Percentiles rank a stretch among this genome's conserved stretches.
These are phyloP conservation scores for Earliella scabrosa DNA, from an alignment of 1,284 basidiomycete species.

Conservation along the genomic window DNA sequence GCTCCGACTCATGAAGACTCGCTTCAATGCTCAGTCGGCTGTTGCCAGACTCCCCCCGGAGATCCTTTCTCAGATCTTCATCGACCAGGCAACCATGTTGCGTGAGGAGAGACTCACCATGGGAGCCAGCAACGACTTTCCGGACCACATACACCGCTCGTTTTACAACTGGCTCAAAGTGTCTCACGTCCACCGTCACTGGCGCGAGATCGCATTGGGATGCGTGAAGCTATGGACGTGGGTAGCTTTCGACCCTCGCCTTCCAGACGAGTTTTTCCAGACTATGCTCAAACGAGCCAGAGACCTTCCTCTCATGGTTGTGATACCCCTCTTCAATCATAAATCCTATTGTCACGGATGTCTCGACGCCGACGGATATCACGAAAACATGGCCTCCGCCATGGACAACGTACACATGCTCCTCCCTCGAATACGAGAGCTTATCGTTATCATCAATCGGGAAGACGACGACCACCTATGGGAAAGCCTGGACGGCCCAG, in stretches of 20 bases:
- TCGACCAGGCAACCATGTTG: not conserved
- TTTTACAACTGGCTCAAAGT: not conserved
- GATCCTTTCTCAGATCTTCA: slow-evolving; percentile 6
- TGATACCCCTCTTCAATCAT: not conserved
- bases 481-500: not conserved
- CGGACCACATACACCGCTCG: not conserved
- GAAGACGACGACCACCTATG: slow-evolving; percentile 1
- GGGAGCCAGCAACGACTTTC: not conserved
- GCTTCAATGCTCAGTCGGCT: not conserved
- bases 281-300: not conserved
- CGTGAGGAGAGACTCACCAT: not conserved
- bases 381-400: not conserved
- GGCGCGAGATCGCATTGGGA: not conserved
- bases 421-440: not conserved
- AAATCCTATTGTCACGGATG: slow-evolving; percentile 1
- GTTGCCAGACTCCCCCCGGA: slow-evolving; percentile 6
- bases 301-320: not conserved
- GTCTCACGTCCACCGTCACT: not conserved
- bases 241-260: not conserved
- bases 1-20: not conserved
- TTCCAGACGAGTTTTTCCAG: not conserved
- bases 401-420: not conserved
- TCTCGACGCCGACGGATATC: not conserved
- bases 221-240: not conserved
- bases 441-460: not conserved